Conservation (phyloP, 148 eudicot species). For the Linanthus parryae region DNA sequence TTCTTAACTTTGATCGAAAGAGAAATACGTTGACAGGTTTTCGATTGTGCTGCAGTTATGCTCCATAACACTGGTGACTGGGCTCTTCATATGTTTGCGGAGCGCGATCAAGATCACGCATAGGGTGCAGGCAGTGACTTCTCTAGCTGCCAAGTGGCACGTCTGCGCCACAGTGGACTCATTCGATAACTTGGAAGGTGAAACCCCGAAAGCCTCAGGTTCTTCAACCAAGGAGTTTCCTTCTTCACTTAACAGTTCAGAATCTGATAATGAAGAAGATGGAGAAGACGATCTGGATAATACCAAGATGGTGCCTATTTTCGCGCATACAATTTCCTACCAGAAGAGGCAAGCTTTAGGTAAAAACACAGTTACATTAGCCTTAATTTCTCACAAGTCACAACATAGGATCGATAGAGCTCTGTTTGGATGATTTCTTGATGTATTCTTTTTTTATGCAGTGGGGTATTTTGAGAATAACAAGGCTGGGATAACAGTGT, state of each 20-base stretch:
- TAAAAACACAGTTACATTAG: too few relatives aligned
- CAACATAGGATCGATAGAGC: too few relatives aligned
- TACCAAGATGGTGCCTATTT: constrained; percentile 59
- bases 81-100: constrained; percentile 74
- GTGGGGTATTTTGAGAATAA: constrained; percentile 80
- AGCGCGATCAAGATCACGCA: constrained; percentile 88
- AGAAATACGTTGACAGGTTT: too few relatives aligned
- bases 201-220: constrained; percentile 26
- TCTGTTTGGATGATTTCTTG: too few relatives aligned
- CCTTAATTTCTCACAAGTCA: too few relatives aligned
- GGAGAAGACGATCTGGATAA: constrained; percentile 77
- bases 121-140: constrained; percentile 67
- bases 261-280: constrained; percentile 55
- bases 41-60: constrained; percentile 57
- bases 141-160: constrained; percentile 83
- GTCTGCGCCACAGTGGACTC: constrained; percentile 59
- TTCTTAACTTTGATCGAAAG: too few relatives aligned
- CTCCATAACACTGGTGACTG: constrained; percentile 65
- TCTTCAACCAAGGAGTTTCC: constrained; percentile 17
- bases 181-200: constrained; percentile 34
- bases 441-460: constrained; percentile 34
- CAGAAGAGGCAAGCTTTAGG: constrained; percentile 89
- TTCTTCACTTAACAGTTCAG: constrained; percentile 15
- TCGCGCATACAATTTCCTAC: constrained; percentile 58
- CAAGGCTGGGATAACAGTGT: constrained; percentile 82